Evolutionary conservation across 140 eudicot species (phyloP).

Genomic region (Flaveria floridana): DNA sequence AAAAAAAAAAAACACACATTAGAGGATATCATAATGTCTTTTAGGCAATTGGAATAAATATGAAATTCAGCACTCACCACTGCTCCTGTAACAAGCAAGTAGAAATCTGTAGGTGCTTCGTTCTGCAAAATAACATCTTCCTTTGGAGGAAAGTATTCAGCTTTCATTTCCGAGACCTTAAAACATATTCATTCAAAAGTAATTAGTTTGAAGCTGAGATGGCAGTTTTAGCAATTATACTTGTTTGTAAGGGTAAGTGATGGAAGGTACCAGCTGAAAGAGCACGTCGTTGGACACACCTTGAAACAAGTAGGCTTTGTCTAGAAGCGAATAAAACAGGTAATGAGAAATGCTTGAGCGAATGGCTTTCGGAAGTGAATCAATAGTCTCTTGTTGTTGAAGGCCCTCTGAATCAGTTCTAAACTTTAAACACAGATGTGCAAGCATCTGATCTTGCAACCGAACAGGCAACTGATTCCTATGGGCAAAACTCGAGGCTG

Average conservation of each 20-base stretch:
- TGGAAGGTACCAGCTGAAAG: slow-evolving; percentile 54
- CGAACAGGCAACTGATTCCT: slow-evolving; percentile 61
- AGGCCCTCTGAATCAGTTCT: slow-evolving; percentile 73
- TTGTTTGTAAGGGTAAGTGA: not conserved
- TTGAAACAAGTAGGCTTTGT: slow-evolving; percentile 52
- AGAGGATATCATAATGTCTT: not conserved
- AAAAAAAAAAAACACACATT: not conserved
- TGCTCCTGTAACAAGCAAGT: slow-evolving; percentile 58
- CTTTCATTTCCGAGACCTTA: slow-evolving; percentile 75
- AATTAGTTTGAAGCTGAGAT: not conserved
- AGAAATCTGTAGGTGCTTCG: slow-evolving; percentile 67
- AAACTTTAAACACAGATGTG: slow-evolving; percentile 59
- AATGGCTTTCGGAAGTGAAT: slow-evolving; percentile 67
- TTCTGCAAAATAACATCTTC: slow-evolving; percentile 63
- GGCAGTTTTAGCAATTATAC: not conserved
- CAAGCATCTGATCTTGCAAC: slow-evolving; percentile 72
- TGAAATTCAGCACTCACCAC: slow-evolving; percentile 42
- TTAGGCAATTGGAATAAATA: not conserved
- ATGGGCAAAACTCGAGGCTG: slow-evolving; percentile 62
- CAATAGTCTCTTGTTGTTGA: slow-evolving; percentile 70
- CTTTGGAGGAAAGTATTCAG: slow-evolving; percentile 65
- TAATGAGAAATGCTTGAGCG: slow-evolving; percentile 63
- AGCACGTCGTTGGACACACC: slow-evolving; percentile 65
- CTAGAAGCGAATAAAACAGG: slow-evolving; percentile 55
- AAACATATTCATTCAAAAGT: not conserved